These are phyloP conservation scores for Bjerkandera adusta DNA, from an alignment of 1,284 basidiomycete species.

Conservation along the genomic window DNA sequence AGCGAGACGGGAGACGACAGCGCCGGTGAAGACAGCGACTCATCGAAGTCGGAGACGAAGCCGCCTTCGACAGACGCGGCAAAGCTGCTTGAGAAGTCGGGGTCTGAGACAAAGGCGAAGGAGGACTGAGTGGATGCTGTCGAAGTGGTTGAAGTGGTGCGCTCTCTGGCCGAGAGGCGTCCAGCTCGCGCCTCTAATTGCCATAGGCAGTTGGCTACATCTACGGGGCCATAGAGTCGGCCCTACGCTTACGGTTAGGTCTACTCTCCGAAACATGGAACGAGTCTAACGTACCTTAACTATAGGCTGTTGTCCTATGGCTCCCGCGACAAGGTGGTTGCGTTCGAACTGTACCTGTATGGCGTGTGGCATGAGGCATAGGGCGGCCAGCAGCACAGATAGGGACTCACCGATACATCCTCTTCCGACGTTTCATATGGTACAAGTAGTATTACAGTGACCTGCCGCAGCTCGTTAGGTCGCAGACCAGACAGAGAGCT, in stretches of 20 bases:
- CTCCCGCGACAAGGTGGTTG: conserved; percentile 66
- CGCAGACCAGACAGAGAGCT: conserved; percentile 1
- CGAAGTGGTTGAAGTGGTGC: conserved; percentile 71
- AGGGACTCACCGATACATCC: conserved; percentile 59
- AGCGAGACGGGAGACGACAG: conserved; percentile 58
- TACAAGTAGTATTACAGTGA: conserved; percentile 73
- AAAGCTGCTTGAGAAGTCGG: conserved; percentile 77
- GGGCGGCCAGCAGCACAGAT: conserved; percentile 1
- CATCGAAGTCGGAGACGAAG: conserved; percentile 67
- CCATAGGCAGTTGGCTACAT: conserved; percentile 65
- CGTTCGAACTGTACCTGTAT: conserved; percentile 67
- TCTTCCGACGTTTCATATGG: conserved; percentile 68
- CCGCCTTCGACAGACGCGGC: conserved; percentile 74
- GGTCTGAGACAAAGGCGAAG: conserved; percentile 74
- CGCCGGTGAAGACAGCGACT: conserved; percentile 51
- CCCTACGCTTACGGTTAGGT: conserved; percentile 42
- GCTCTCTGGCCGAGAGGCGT: conserved; percentile 52
- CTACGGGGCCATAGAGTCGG: conserved; percentile 63
- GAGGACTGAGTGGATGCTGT: conserved; percentile 75
- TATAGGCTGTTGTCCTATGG: conserved; percentile 62
- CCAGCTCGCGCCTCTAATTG: conserved; percentile 66
- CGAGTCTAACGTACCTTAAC: conserved; percentile 53
- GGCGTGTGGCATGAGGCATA: background rate
- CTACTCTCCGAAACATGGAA: background rate
- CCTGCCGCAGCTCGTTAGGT: conserved; percentile 40